phyloP scores from a whole-genome alignment of 805 yeast species.

The Yamadazyma paraphyllophila region DNA sequence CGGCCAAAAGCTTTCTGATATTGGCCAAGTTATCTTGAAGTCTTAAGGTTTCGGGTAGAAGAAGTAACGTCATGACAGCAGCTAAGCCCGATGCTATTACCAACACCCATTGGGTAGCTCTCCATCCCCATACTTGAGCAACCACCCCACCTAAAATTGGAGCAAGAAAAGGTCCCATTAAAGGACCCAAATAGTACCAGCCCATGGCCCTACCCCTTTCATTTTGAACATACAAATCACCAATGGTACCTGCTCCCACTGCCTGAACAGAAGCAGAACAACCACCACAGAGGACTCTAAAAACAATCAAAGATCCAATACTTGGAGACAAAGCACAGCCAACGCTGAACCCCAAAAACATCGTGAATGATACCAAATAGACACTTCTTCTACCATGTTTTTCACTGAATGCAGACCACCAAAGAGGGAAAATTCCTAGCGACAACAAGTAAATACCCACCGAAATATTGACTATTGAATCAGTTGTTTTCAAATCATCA shows the following conservation, averaged over 20 bases:
- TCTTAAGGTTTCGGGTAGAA: slow-evolving; percentile 79
- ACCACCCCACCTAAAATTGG: slow-evolving; percentile 80
- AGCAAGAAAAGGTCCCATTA: slow-evolving; percentile 74
- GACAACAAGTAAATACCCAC: slow-evolving; percentile 76
- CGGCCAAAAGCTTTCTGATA: slow-evolving; percentile 41
- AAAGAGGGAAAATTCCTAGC: slow-evolving; percentile 76
- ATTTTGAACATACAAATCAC: slow-evolving; percentile 65
- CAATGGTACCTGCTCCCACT: slow-evolving; percentile 86
- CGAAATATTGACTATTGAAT: slow-evolving; percentile 65
- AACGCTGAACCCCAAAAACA: slow-evolving; percentile 64
- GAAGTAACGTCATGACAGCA: slow-evolving; percentile 47
- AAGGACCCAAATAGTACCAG: slow-evolving; percentile 73
- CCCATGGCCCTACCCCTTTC: slow-evolving; percentile 82
- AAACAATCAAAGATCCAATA: slow-evolving; percentile 61
- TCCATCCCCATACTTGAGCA: slow-evolving; percentile 74
- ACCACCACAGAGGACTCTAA: slow-evolving; percentile 75
- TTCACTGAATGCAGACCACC: slow-evolving; percentile 88
- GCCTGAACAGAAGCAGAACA: slow-evolving; percentile 83
- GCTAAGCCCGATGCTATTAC: slow-evolving; percentile 63
- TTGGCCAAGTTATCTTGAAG: slow-evolving; percentile 58
- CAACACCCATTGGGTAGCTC: slow-evolving; percentile 85
- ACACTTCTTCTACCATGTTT: slow-evolving; percentile 71
- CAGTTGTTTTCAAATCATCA: slow-evolving; percentile 52
- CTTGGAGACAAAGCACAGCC: slow-evolving; percentile 68
- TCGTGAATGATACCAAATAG: slow-evolving; percentile 62